Conservation (phyloP, 140 eudicot genomes). For the Senecio squalidus region DNA sequence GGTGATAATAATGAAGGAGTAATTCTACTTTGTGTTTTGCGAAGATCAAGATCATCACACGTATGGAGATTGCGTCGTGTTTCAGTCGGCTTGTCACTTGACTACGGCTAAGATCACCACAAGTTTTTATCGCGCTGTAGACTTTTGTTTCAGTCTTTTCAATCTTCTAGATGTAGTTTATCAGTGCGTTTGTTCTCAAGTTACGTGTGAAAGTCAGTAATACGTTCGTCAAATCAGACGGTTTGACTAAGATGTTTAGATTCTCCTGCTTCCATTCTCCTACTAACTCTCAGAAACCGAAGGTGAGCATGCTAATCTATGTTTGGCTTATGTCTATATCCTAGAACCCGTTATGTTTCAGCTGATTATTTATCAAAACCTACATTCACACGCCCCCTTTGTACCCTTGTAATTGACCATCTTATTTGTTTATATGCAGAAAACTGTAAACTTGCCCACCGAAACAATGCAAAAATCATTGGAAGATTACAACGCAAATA, state of each 20-base stretch:
- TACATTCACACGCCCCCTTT: too few species aligned
- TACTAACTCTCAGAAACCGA: conserved; percentile 48
- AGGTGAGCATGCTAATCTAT: conserved; percentile 43
- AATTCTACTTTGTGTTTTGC: conserved; percentile 50
- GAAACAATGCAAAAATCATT: conserved; percentile 73
- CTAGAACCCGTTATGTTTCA: background rate
- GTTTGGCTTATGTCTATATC: too few species aligned
- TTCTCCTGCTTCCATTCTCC: conserved; percentile 79
- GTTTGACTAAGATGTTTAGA: conserved; percentile 52
- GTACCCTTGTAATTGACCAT: conserved; percentile 18
- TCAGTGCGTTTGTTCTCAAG: conserved; percentile 22
- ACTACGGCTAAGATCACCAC: conserved; percentile 73
- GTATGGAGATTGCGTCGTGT: conserved; percentile 89
- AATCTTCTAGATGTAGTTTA: conserved; percentile 43
- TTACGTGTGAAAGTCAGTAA: conserved; percentile 14
- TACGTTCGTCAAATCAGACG: conserved; percentile 4
- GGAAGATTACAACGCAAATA: conserved; percentile 47
- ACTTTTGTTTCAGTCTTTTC: conserved; percentile 21
- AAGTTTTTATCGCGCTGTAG: conserved; percentile 5
- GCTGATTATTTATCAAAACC: background rate
- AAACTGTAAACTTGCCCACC: conserved; percentile 45
- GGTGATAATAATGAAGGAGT: conserved; percentile 54
- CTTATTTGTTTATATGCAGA: conserved; percentile 30
- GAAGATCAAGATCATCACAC: conserved; percentile 86
- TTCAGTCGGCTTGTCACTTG: conserved; percentile 70